Base-by-base conservation (phyloP, 1,139 yeast species). In the Saccharomyces hybrid region DNA sequence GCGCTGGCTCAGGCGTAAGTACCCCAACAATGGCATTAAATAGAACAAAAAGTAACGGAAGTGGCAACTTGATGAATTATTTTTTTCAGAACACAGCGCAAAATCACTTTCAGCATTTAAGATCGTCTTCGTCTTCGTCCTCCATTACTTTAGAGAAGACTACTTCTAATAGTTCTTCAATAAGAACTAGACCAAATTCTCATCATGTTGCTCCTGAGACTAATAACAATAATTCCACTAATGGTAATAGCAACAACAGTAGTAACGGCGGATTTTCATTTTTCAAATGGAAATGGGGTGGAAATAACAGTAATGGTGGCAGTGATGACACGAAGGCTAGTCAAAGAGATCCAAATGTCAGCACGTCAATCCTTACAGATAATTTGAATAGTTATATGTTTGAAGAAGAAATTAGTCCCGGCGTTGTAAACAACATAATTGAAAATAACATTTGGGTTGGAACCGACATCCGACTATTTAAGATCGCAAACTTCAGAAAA, bases 381-480 rank as follows among this genome's bases (percentile, higher is more conserved):
- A 48, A 54, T 28, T 53, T 57, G 9, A 54, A 56, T 7, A 51
- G 53, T 6, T 63, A 63, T 50, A 46, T 53, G 2, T 42, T 62
- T 1, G 65, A 64, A 49, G 48, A 57, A 5, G 66, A 63, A 38
- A 38, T 38, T 9, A 38, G 44, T 20, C 13, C 44, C 2, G 44
- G 44, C 16, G 25, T 38, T 9, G 44, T 38, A 5, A 38, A 38
- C 16, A 38, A 38, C 6, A 16, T 67, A 13, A 47, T 63, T 20
- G 63, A 65, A 42, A 59, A 70, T 2, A 68, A 81, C 55, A 74
- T 79, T 27, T 91, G 96, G 95, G 73, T 76, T 14, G 81, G 81
- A 2, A 85, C 96, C 0, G 65, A 73, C 16, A 75, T 89, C 47
- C 78, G 70, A 58, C 73, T 89, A 38, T 89, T 90, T 72, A 76